Conservation (phyloP, 2,329 filamentous ascomycete genomes). For the Aureobasidium sp. region DNA sequence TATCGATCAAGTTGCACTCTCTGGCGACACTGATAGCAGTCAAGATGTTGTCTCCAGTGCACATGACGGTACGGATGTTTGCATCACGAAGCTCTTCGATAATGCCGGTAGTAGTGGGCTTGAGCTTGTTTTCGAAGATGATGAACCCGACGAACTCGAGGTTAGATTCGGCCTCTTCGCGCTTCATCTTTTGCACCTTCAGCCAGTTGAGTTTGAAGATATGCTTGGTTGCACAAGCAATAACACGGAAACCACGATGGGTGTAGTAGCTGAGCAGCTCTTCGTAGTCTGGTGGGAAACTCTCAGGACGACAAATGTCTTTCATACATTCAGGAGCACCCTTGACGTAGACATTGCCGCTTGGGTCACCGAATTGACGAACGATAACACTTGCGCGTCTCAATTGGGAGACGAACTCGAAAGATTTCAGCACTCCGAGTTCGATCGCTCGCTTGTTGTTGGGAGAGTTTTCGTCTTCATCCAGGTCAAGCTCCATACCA, state of each 20-base stretch:
- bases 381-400: conserved; percentile 89
- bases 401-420: conserved; percentile 91
- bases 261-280: conserved; percentile 86
- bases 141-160: conserved; percentile 93
- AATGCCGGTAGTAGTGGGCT: conserved; percentile 72
- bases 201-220: conserved; percentile 85
- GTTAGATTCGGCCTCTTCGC: conserved; percentile 71
- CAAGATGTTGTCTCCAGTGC: conserved; percentile 94
- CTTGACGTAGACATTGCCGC: conserved; percentile 86
- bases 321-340: conserved; percentile 95
- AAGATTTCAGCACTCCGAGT: conserved; percentile 80
- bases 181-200: conserved; percentile 88
- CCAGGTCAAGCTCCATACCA: conserved; percentile 48
- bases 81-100: conserved; percentile 75
- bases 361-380: conserved; percentile 74
- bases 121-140: conserved; percentile 97
- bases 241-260: conserved; percentile 91
- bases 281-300: conserved; percentile 81
- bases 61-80: conserved; percentile 87
- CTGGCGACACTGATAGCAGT: conserved; percentile 93
- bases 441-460: conserved; percentile 54
- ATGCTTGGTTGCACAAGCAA: conserved; percentile 86
- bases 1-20: conserved; percentile 77
- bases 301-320: conserved; percentile 78
- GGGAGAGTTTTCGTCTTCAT: conserved; percentile 37